phyloP scores from a whole-genome alignment of 176 grass and related monocot genomes.

The Lolium multiflorum region DNA sequence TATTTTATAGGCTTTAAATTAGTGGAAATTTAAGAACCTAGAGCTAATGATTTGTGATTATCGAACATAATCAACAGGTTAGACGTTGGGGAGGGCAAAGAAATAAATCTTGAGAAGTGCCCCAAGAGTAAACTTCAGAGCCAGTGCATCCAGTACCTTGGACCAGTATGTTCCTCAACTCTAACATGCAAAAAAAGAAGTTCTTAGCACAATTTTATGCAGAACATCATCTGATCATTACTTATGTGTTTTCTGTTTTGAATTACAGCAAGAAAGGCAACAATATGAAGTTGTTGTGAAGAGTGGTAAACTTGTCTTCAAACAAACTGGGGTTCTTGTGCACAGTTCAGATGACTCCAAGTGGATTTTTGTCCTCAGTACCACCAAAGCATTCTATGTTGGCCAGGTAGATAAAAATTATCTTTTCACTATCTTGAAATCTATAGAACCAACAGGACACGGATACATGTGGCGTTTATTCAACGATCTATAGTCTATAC shows the following conservation, averaged over 20 bases:
- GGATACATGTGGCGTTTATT: neutral
- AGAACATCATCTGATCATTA: conserved; percentile 31
- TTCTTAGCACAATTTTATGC: neutral
- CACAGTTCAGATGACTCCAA: conserved; percentile 80
- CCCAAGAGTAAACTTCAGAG: conserved; percentile 81
- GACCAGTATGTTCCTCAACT: conserved; percentile 66
- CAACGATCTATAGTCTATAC: neutral
- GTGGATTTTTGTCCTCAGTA: conserved; percentile 93
- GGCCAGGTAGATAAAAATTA: conserved; percentile 72
- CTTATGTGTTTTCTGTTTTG: conserved; percentile 17
- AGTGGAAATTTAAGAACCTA: neutral
- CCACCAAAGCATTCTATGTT: conserved; percentile 73
- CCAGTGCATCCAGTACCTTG: conserved; percentile 90
- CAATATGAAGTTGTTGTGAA: conserved; percentile 79
- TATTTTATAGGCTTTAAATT: neutral
- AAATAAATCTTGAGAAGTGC: conserved; percentile 88
- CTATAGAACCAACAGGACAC: neutral
- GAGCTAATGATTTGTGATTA: conserved; percentile 5
- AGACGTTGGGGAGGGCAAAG: conserved; percentile 97
- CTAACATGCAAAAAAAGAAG: neutral
- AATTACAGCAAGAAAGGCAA: conserved; percentile 82
- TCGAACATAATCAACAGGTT: conserved; percentile 62
- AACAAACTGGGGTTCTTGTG: conserved; percentile 54
- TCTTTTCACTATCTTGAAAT: neutral
- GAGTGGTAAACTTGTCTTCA: conserved; percentile 70